phyloP scores from a whole-genome alignment of 768 basidiomycete genomes.

The Fomitopsis pulvina region DNA sequence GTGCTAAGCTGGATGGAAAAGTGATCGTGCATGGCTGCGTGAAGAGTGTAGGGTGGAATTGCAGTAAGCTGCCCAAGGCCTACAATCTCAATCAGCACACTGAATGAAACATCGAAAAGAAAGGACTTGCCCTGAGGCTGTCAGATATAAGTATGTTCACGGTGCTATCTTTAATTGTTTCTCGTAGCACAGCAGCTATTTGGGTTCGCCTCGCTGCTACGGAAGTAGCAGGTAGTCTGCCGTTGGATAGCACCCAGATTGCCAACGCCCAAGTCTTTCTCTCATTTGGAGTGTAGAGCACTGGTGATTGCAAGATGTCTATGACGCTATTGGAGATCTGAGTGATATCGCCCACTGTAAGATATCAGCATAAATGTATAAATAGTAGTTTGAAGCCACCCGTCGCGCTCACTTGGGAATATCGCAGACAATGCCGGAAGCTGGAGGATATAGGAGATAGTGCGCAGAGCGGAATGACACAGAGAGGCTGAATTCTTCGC shows the following conservation, averaged over 20 bases:
- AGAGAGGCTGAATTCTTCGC: constrained; percentile 37
- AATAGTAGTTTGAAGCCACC: background rate
- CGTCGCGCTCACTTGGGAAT: constrained; percentile 40
- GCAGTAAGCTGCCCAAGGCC: background rate
- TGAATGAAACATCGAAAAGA: background rate
- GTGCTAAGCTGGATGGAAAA: constrained; percentile 1
- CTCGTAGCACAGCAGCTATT: constrained; percentile 30
- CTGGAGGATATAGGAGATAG: constrained; percentile 45
- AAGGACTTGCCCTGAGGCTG: background rate
- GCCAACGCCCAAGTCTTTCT: constrained; percentile 41
- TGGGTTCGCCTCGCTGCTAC: constrained; percentile 26
- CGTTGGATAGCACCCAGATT: constrained; percentile 43
- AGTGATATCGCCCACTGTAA: constrained; percentile 37
- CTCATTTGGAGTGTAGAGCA: constrained; percentile 32
- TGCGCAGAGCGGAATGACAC: constrained; percentile 48
- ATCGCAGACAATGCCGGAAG: constrained; percentile 36
- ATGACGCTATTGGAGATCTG: constrained; percentile 40
- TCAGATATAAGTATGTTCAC: background rate
- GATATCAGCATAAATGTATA: background rate
- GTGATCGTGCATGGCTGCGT: background rate
- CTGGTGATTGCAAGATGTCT: constrained; percentile 29
- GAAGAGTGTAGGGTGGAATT: constrained; percentile 1
- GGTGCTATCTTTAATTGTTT: constrained; percentile 24
- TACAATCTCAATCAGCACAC: background rate
- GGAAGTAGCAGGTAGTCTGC: constrained; percentile 39